Evolutionary conservation across 345 rosid genomes (phyloP).

Genomic region (Brassica juncea): DNA sequence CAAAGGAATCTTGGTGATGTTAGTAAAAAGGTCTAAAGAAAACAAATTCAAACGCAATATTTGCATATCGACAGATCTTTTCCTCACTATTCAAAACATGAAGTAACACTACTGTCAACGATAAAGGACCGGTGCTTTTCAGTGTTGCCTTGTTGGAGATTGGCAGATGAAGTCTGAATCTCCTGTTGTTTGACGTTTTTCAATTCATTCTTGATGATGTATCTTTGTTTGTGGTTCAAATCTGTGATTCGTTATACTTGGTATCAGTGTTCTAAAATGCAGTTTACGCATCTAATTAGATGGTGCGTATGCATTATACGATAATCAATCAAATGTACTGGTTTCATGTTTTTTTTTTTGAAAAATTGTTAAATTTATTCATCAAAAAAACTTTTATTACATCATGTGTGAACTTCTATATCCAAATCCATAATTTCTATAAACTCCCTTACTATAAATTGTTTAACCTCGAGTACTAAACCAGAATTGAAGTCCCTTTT

Average conservation of each 20-base stretch:
- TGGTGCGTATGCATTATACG: no score
- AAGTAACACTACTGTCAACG: conserved; percentile 11
- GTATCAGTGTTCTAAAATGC: not conserved
- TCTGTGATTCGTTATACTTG: conserved; percentile 5
- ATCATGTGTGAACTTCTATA: no score
- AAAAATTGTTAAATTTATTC: no score
- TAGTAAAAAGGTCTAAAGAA: not conserved
- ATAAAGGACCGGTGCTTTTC: not conserved
- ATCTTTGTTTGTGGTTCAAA: conserved; percentile 7
- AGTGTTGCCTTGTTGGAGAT: conserved; percentile 2
- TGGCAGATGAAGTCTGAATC: not conserved
- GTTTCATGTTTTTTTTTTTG: no score
- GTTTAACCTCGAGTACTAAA: no score
- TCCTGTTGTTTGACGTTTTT: conserved; percentile 7
- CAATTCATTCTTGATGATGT: conserved; percentile 10
- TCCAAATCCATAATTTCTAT: no score
- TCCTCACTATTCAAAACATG: conserved; percentile 9
- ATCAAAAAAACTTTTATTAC: no score
- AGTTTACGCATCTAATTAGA: no score
- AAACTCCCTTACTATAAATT: no score
- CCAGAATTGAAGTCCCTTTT: no score
- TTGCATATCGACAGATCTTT: not conserved
- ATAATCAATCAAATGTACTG: no score
- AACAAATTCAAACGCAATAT: not conserved
- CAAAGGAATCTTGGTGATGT: conserved; percentile 45